Conservation (phyloP, 2,329 filamentous ascomycete genomes). For the Apiospora sp. region DNA sequence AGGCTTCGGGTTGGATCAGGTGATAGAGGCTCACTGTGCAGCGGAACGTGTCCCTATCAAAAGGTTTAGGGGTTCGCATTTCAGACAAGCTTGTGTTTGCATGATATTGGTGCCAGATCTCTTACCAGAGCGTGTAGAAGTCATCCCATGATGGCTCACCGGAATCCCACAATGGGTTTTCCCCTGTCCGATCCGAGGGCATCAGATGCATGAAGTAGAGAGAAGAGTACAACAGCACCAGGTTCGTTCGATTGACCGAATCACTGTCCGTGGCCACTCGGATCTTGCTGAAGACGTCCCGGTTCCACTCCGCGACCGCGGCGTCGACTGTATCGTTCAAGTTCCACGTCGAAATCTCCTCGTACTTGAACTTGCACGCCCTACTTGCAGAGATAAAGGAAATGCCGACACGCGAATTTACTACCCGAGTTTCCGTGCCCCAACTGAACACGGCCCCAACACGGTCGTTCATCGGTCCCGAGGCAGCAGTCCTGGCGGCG, state of each 20-base stretch:
- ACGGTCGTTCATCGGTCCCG: slow-evolving; percentile 46
- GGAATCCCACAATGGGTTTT: slow-evolving; percentile 73
- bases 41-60: slow-evolving; percentile 74
- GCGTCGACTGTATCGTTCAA: slow-evolving; percentile 61
- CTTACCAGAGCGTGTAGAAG: slow-evolving; percentile 58
- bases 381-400: slow-evolving; percentile 73
- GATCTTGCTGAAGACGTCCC: slow-evolving; percentile 66
- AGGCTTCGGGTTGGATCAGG: slow-evolving; percentile 69
- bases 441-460: slow-evolving; percentile 73
- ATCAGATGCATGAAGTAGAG: slow-evolving; percentile 77
- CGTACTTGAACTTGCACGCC: slow-evolving; percentile 73
- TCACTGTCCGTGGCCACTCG: slow-evolving; percentile 56
- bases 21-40: slow-evolving; percentile 75
- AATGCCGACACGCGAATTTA: slow-evolving; percentile 72
- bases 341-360: slow-evolving; percentile 71
- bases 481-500: slow-evolving; percentile 51
- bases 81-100: slow-evolving; percentile 32
- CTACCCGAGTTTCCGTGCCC: slow-evolving; percentile 53
- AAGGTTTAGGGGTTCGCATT: slow-evolving; percentile 54
- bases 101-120: neutral
- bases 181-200: slow-evolving; percentile 77
- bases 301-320: slow-evolving; percentile 65
- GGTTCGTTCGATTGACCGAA: slow-evolving; percentile 60
- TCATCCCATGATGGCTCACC: slow-evolving; percentile 77
- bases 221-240: slow-evolving; percentile 73